phyloP scores from a whole-genome alignment of 2,329 filamentous ascomycete species.

The Celoporthe dispersa region DNA sequence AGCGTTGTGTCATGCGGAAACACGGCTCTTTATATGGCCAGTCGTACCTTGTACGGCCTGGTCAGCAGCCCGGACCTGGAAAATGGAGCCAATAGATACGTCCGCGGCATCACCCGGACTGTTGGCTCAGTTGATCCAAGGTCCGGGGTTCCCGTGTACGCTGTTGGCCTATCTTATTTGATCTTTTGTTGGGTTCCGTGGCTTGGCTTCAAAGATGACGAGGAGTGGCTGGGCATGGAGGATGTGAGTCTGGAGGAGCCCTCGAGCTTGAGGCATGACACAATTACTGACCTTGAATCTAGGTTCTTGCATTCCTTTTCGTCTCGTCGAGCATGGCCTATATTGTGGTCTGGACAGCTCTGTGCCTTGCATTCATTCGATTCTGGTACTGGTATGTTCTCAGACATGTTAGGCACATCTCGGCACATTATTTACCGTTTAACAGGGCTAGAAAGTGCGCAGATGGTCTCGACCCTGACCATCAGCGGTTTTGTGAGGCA shows the following conservation, averaged over 20 bases:
- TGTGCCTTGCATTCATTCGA: slow-evolving; percentile 24
- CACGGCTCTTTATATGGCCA: slow-evolving; percentile 23
- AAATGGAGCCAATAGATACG: background rate
- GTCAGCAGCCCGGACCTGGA: slow-evolving; percentile 7
- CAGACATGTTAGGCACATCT: background rate
- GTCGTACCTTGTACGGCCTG: slow-evolving; percentile 22
- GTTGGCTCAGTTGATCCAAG: slow-evolving; percentile 17
- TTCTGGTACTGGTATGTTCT: slow-evolving; percentile 20
- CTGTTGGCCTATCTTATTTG: slow-evolving; percentile 19
- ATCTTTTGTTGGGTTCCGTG: slow-evolving; percentile 23
- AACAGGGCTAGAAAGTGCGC: slow-evolving; percentile 18
- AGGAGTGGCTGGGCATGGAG: background rate
- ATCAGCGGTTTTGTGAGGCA: slow-evolving; percentile 7
- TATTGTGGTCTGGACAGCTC: slow-evolving; percentile 19
- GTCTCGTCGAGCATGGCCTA: slow-evolving; percentile 26
- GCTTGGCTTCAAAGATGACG: slow-evolving; percentile 10
- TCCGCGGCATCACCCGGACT: background rate
- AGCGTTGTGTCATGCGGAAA: slow-evolving; percentile 23
- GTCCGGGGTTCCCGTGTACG: slow-evolving; percentile 20
- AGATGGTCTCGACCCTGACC: slow-evolving; percentile 1
- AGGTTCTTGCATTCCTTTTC: slow-evolving; percentile 25
- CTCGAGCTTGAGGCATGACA: too few species aligned
- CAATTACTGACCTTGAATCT: background rate
- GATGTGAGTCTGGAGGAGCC: slow-evolving; percentile 16
- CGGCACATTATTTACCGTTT: background rate